A percentile compares a stretch with the other conserved stretches of the same genome.
Evolutionary conservation across 768 basidiomycete genomes (phyloP).

Genomic region (Suillus bovinus): DNA sequence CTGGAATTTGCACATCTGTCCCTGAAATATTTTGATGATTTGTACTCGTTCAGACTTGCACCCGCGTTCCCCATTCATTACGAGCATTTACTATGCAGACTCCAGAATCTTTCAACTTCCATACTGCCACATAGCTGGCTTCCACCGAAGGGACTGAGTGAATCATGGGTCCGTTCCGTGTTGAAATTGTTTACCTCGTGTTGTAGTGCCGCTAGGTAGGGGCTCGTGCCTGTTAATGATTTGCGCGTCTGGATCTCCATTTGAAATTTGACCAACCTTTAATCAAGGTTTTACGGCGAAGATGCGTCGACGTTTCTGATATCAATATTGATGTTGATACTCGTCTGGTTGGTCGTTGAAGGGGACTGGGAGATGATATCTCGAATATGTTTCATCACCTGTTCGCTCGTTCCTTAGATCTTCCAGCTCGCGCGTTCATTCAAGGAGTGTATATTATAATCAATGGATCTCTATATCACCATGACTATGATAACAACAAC

Average conservation of each 20-base stretch:
- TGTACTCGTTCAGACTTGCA: background rate
- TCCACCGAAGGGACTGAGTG: background rate
- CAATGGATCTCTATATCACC: background rate
- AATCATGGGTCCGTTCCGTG: background rate
- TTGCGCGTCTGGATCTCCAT: background rate
- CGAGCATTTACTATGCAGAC: background rate
- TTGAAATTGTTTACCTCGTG: background rate
- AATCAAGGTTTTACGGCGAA: background rate
- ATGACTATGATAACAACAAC: background rate
- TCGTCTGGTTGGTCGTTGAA: too few relatives aligned
- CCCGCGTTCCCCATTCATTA: background rate
- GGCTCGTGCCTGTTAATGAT: background rate
- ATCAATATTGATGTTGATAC: background rate
- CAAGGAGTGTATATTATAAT: background rate
- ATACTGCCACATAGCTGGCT: background rate
- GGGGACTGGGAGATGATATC: background rate
- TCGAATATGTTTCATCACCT: background rate
- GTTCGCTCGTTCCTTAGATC: background rate
- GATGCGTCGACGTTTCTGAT: background rate
- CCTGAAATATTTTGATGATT: background rate
- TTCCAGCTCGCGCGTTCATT: background rate
- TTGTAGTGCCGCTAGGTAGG: background rate
- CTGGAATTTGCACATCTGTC: background rate
- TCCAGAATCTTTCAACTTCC: background rate
- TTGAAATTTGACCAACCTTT: background rate